A percentile compares a stretch with the other conserved stretches of the same genome.
Evolutionary conservation across 805 yeast species (phyloP).

Genomic region (Starmerella scarabaei): DNA sequence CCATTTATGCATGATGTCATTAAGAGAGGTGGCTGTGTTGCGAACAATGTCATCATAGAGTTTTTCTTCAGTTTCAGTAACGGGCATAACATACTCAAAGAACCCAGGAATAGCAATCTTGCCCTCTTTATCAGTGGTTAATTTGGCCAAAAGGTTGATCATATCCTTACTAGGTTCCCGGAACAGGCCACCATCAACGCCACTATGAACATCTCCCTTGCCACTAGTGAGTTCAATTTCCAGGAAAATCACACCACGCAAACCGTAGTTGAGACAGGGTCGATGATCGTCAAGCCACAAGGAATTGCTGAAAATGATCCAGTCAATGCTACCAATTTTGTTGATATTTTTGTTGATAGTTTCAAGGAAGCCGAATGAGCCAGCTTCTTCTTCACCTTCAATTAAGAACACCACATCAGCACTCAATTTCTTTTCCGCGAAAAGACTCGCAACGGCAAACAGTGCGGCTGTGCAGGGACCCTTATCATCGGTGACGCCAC

Average conservation of each 20-base stretch:
- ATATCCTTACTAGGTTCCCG: constrained; percentile 84
- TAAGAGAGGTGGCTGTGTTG: constrained; percentile 28
- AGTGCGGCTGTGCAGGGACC: constrained; percentile 85
- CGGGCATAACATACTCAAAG: constrained; percentile 49
- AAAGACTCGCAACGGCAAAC: constrained; percentile 68
- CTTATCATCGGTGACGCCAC: constrained; percentile 91
- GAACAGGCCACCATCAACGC: constrained; percentile 87
- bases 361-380: constrained; percentile 71
- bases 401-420: constrained; percentile 70
- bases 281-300: constrained; percentile 83
- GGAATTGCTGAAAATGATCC: constrained; percentile 81
- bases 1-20: constrained; percentile 68
- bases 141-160: constrained; percentile 52
- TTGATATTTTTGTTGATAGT: constrained; percentile 38
- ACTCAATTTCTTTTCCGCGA: constrained; percentile 37
- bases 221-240: constrained; percentile 58
- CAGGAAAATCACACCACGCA: constrained; percentile 81
- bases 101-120: constrained; percentile 53
- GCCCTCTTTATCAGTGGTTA: constrained; percentile 42
- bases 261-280: constrained; percentile 89
- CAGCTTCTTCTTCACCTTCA: constrained; percentile 95
- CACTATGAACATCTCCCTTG: constrained; percentile 84
- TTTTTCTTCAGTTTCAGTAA: constrained; percentile 44
- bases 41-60: constrained; percentile 48
- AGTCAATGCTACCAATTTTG: constrained; percentile 63